A percentile compares a stretch with the other conserved stretches of the same genome.
phyloP scores from a whole-genome alignment of 768 basidiomycete species.

The Boletus rubropictus region DNA sequence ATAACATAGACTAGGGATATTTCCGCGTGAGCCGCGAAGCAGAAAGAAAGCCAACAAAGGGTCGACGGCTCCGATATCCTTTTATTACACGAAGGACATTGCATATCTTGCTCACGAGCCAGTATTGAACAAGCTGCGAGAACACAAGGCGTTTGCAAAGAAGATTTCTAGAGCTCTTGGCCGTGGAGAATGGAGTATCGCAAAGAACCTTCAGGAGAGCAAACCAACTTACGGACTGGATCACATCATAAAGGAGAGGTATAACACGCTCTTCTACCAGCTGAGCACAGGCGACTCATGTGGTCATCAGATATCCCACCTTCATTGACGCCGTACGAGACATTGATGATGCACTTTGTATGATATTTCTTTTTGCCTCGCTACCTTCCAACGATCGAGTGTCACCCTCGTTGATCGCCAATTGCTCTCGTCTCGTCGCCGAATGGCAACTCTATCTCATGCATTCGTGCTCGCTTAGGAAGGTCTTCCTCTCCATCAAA shows the following conservation, averaged over 20 bases:
- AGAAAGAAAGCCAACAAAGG: constrained; percentile 96
- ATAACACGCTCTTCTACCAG: constrained; percentile 13
- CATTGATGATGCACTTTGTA: constrained; percentile 94
- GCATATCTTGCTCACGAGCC: constrained; percentile 97
- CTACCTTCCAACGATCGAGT: constrained; percentile 83
- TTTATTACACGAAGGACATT: constrained; percentile 98
- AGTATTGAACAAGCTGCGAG: constrained; percentile 83
- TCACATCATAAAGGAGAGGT: constrained; percentile 98
- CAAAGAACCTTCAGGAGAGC: constrained; percentile 89
- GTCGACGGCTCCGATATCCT: constrained; percentile 92
- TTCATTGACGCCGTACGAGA: constrained; percentile 94
- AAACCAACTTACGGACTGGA: constrained; percentile 89
- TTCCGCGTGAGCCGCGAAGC: constrained; percentile 90
- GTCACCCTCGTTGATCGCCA: constrained; percentile 78
- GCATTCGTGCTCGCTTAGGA: constrained; percentile 76
- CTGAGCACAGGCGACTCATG: constrained; percentile 4
- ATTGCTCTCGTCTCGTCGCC: constrained; percentile 82
- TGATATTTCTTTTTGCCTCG: constrained; percentile 88
- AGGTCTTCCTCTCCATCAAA: constrained; percentile 94
- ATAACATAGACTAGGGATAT: constrained; percentile 63
- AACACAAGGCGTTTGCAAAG: constrained; percentile 98
- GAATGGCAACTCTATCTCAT: constrained; percentile 98
- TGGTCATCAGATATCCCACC: constrained; percentile 75
- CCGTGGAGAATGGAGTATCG: constrained; percentile 89
- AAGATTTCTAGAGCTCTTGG: constrained; percentile 91